Evolutionary conservation across 257 asterid species (phyloP).

Genomic region (Lycium ferocissimum): DNA sequence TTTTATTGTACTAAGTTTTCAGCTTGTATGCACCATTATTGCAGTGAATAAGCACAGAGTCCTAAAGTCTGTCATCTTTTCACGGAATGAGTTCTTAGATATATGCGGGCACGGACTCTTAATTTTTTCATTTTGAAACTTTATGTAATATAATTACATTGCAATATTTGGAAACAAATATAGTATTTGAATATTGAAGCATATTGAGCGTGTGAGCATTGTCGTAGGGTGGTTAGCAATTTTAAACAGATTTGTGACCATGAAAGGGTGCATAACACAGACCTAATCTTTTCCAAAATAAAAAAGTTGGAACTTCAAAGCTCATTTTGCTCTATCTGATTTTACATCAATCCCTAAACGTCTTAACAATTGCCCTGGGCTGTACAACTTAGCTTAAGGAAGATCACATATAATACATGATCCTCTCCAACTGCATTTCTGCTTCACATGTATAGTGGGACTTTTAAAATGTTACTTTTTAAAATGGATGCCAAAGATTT

Average conservation of each 20-base stretch:
- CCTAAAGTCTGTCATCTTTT: no score
- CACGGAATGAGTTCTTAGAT: no score
- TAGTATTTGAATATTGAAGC: background rate
- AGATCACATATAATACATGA: background rate
- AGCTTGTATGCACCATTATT: constrained; percentile 1
- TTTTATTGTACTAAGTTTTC: background rate
- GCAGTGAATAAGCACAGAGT: background rate
- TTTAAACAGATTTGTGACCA: background rate
- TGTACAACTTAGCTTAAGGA: background rate
- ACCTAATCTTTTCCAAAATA: background rate
- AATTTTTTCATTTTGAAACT: background rate
- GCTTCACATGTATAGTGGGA: background rate
- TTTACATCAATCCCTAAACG: background rate
- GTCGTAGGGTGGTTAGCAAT: background rate
- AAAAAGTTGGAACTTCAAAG: background rate
- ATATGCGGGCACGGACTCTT: no score
- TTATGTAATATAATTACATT: background rate
- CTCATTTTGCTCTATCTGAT: background rate
- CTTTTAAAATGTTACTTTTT: background rate
- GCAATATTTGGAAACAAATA: background rate
- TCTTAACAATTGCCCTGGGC: background rate
- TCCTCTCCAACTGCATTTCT: background rate
- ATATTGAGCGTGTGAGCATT: background rate
- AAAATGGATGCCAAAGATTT: background rate
- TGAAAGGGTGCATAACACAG: background rate